Base-by-base conservation (phyloP, 257 asterid species). In the Perilla frutescens region DNA sequence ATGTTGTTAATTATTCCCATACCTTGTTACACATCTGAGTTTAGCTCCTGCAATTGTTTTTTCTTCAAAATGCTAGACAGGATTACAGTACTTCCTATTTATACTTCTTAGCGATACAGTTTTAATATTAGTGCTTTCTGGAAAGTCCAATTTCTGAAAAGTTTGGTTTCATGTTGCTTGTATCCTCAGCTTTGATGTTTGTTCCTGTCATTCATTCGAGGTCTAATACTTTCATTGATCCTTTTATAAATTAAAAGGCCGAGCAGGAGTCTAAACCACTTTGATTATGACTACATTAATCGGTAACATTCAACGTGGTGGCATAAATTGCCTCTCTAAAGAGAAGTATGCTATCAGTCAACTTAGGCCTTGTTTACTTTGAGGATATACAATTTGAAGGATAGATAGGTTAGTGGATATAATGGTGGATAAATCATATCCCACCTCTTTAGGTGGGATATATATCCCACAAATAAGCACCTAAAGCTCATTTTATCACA, bases 171-270 rank as follows among this genome's bases (percentile, higher is more conserved):
- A 14, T 43, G 40, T n/a, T 15, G 50, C 48, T 47, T 29, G 26
- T 62, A 62, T 65, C 58, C 43, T 45, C 71, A 45, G 11, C 57
- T 36, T 65, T 6, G 20, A 65, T 31, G n/a, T 29, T 29, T 65
- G 4, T 9, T 3, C 39, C 9, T 20, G 26, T 20, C 26, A 20
- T 20, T 20, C 1, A 20, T 20, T 20, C 26, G 26, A 20, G 26
- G 26, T 20, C 39, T 12, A 0, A 12, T 55, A 11, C 29, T 26
- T 31, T 56, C 26, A 29, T 56, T 29, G 3, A 9, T 34, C 37
- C 6, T 29, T 9, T 29, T 43, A 7, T 13, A 39, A 11, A 26
- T 64, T 20, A 9, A 20, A 43, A 45, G 5, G 26, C 70, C 7
- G 3, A 44, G 40, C 20, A 20, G 41, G 37, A 41, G 39, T 63